Evolutionary conservation across 2,329 filamentous ascomycete species (phyloP).

Genomic region (Phialocephala sp.): DNA sequence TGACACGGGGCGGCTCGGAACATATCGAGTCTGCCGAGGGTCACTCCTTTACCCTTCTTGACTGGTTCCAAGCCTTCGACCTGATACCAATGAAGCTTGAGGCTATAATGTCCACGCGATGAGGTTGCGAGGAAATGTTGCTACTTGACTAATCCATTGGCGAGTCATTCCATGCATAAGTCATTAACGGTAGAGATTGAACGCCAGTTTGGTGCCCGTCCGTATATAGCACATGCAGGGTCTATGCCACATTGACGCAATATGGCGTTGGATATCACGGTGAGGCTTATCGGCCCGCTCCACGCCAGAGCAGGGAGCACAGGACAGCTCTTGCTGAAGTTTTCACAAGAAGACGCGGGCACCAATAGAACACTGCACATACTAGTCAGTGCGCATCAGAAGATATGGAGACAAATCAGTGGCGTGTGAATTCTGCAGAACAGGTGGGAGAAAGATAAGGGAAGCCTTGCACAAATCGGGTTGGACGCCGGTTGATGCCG

Average conservation of each 20-base stretch:
- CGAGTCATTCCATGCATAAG: slow-evolving; percentile 1
- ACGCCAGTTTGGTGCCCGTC: not conserved
- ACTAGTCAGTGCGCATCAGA: no score
- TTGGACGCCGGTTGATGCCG: not conserved
- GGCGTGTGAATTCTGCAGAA: no score
- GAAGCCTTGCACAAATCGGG: slow-evolving; percentile 3
- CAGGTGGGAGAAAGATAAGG: slow-evolving; percentile 1
- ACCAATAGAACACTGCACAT: no score
- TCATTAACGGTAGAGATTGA: slow-evolving; percentile 1
- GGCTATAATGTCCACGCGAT: not conserved
- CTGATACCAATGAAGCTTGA: not conserved
- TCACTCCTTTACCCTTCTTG: no score
- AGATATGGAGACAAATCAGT: no score
- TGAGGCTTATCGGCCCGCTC: no score
- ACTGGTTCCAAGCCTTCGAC: no score
- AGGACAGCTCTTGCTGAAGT: no score
- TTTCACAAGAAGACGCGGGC: no score
- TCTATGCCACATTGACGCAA: slow-evolving; percentile 2
- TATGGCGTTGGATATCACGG: not conserved
- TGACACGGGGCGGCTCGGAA: no score
- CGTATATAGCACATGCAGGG: not conserved
- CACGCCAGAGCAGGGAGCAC: no score
- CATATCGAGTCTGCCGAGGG: no score
- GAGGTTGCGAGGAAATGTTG: not conserved
- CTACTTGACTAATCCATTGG: not conserved